Evolutionary conservation across 768 basidiomycete species (phyloP), one percentile per base, ranked within the genome.

Genomic region (Asterophora parasitica): DNA sequence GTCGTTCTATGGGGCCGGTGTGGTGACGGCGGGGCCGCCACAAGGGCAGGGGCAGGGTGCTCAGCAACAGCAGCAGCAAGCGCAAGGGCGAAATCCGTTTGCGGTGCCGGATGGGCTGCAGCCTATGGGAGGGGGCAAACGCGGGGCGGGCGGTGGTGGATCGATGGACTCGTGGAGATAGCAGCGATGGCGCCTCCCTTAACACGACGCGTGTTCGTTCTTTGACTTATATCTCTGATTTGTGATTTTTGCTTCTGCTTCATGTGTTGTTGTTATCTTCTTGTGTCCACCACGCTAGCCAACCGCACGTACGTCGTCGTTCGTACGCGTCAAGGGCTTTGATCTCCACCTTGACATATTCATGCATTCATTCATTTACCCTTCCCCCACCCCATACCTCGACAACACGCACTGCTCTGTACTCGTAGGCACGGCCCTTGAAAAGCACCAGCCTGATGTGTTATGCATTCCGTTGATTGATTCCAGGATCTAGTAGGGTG

Each of bases 101-200:
- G 61, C 68, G 4, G 59, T 66, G 8, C 53, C 62, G 9, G 72
- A 72, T 23, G 67, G 68, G 17, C 59, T 70, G 38, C 73, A 72
- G 46, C 69, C 70, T 42, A 59, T 66, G 53, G 54, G 61, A 33
- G 60, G 66, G 44, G 59, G 72, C 47, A 83, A 83, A 67, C 83
- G 86, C 49, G 63, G 76, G 49, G 82, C 77, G 50, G 79, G 78
- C 17, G 46, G 42, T 31, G 46, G 53, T 9, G 42, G 54, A 32
- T 44, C 50, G 48, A 80, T 85, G 76, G 86, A 89, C 63, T 63
- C 78, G 44, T 90, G 87, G 55, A 79, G 86, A 75, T 88, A 71
- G 82, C 27, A 9, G 28, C 8, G 30, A 12, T 41, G 38, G 31
- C 28, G 26, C 13, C 2, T 6, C 32, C 16, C 26, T 15, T 17